Percentiles rank a stretch among this genome's conserved stretches.
Evolutionary conservation across 108 stramenopile species (phyloP).

Genomic region (Mayamaea pseudoterrestris): DNA sequence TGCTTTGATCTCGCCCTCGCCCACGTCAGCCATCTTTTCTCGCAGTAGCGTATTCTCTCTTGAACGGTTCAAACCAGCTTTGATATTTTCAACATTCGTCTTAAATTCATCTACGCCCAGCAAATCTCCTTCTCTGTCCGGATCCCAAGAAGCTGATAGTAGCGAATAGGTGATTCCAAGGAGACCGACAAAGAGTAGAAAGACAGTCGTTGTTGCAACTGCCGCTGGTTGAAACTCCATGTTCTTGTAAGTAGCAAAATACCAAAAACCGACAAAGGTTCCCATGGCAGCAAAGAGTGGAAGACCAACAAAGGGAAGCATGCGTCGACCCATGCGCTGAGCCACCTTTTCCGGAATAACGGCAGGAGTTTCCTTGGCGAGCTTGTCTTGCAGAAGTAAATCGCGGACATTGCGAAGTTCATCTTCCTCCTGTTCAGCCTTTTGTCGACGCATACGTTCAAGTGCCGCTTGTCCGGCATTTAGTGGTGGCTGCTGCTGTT

Average conservation of each 20-base stretch:
- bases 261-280: constrained; percentile 74
- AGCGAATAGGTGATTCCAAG: constrained; percentile 75
- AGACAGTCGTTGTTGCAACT: constrained; percentile 65
- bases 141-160: constrained; percentile 71
- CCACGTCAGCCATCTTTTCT: constrained; percentile 51
- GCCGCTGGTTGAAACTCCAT: constrained; percentile 67
- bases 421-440: constrained; percentile 53
- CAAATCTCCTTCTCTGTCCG: constrained; percentile 52
- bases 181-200: constrained; percentile 39
- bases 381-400: constrained; percentile 30
- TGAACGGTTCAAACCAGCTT: constrained; percentile 45
- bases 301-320: constrained; percentile 79
- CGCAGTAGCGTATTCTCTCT: constrained; percentile 64
- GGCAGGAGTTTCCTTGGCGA: constrained; percentile 45
- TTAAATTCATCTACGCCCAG: constrained; percentile 62
- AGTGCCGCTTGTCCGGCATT: constrained; percentile 36
- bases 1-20: too few species aligned
- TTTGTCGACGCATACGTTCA: constrained; percentile 42
- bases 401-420: constrained; percentile 50
- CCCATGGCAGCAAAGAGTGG: constrained; percentile 60
- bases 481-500: too few species aligned
- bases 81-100: constrained; percentile 55
- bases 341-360: constrained; percentile 77
- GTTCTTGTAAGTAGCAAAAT: constrained; percentile 55
- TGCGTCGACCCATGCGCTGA: constrained; percentile 63